Base-by-base conservation (phyloP, 345 rosid genomes). In the Arabidopsis arenosa region DNA sequence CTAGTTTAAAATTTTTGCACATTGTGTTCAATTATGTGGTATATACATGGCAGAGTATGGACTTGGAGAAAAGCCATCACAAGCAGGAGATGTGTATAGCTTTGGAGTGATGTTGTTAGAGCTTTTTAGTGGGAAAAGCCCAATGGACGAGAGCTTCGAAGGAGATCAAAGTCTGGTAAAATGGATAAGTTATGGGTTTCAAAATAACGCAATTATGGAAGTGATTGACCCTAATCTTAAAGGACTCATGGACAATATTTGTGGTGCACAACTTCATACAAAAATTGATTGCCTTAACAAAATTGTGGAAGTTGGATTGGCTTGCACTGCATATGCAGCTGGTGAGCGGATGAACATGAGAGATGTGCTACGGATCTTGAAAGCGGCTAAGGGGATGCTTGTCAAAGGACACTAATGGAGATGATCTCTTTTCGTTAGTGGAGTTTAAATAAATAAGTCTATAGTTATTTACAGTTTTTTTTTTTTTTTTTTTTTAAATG, bases 81-180 rank as follows among this genome's bases (percentile, higher is more conserved):
- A 72, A 33, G 80, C 78, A 43, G 87, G 89, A 64, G 91, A 87
- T 66, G 84, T 78, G 15, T 85, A 82, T 36, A 65, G 78, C 72
- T 65, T 74, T 74, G 78, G 78, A 56, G 78, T 74, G 28, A 35
- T 65, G 78, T 74, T 87, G 63, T 77, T 87, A 0, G 86, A 83
- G 76, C 51, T 85, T 5, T 72, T 80, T 26, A 85, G 84, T 5
- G 84, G 85, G 4, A 83, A 79, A 55, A 79, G 75, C 49, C 88
- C 91, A 14, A 83, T 76, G 8, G 52, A 79, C 21, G 84, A 79
- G 49, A 67, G 63, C 68, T 82, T 86, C 33, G 60, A n/a, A n/a
- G 80, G 75, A 44, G 87, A 80, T 14, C 60, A 64, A 8, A 78
- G 68, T 63, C 75, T 85, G 7, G 62, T 66, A 12, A 69, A 33